phyloP scores from a whole-genome alignment of 306 rosid genomes.

The Gynostemma pentaphyllum region DNA sequence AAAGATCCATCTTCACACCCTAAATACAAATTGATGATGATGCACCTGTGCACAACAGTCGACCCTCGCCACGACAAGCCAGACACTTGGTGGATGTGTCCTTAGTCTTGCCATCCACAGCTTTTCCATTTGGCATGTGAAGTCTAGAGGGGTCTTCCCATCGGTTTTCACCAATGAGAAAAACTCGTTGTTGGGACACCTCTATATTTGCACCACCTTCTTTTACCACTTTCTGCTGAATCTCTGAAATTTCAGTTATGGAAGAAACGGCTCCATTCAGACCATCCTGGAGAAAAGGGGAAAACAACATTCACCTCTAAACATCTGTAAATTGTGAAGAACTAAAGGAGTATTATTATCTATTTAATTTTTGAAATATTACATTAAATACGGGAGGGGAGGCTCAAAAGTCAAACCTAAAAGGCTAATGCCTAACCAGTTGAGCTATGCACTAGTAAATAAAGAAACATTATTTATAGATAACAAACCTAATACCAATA shows the following conservation, averaged over 20 bases:
- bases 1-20: not conserved
- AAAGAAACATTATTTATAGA: too few relatives aligned
- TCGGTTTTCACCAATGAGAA: slow-evolving; percentile 85
- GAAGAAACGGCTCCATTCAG: slow-evolving; percentile 60
- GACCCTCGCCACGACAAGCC: slow-evolving; percentile 82
- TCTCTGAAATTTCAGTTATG: slow-evolving; percentile 37
- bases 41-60: slow-evolving; percentile 76
- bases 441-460: too few relatives aligned
- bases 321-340: not conserved
- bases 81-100: slow-evolving; percentile 38
- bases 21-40: not conserved
- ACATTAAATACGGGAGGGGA: too few relatives aligned
- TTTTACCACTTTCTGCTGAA: slow-evolving; percentile 32
- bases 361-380: too few relatives aligned
- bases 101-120: slow-evolving; percentile 24
- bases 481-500: too few relatives aligned
- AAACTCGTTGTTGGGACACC: slow-evolving; percentile 46
- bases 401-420: too few relatives aligned
- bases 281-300: slow-evolving; percentile 31
- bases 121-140: slow-evolving; percentile 15
- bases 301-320: not conserved
- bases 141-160: slow-evolving; percentile 96
- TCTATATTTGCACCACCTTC: slow-evolving; percentile 30
- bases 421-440: too few relatives aligned
- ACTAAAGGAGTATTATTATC: not conserved